Evolutionary conservation across 2,329 filamentous ascomycete genomes (phyloP).

Genomic region (Tothia fuscella): DNA sequence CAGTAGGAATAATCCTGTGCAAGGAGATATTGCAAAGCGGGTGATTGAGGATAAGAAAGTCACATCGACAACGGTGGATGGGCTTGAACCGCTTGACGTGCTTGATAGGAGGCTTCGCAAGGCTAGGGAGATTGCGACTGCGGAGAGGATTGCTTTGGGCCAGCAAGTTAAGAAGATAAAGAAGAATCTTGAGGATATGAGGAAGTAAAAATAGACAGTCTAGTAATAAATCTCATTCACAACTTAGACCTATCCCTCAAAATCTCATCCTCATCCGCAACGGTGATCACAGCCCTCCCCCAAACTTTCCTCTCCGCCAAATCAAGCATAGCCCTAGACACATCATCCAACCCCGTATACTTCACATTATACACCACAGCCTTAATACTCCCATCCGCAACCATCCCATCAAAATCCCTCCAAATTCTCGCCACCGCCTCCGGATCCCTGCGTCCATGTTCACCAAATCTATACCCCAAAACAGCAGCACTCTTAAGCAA

Average conservation of each 20-base stretch:
- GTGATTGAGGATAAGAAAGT: no score
- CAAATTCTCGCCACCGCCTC: constrained; percentile 37
- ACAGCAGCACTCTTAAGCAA: constrained; percentile 42
- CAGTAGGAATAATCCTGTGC: no score
- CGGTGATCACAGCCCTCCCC: constrained; percentile 43
- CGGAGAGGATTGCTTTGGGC: no score
- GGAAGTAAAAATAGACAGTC: no score
- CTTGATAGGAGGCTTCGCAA: no score
- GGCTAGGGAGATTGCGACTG: no score
- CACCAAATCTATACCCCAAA: constrained; percentile 45
- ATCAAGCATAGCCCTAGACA: constrained; percentile 40
- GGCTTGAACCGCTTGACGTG: no score
- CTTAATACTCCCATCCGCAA: constrained; percentile 36
- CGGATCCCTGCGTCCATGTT: constrained; percentile 40
- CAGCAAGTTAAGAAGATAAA: no score
- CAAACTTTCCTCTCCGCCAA: constrained; percentile 38
- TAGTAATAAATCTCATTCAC: background rate
- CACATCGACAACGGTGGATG: no score
- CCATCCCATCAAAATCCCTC: constrained; percentile 37
- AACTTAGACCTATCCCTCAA: background rate
- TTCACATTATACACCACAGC: constrained; percentile 38
- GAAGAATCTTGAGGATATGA: no score
- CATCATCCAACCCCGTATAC: constrained; percentile 39
- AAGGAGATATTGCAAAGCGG: no score
- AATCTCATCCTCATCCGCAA: background rate